phyloP scores from a whole-genome alignment of 768 basidiomycete genomes.

The Daedalea quercina region DNA sequence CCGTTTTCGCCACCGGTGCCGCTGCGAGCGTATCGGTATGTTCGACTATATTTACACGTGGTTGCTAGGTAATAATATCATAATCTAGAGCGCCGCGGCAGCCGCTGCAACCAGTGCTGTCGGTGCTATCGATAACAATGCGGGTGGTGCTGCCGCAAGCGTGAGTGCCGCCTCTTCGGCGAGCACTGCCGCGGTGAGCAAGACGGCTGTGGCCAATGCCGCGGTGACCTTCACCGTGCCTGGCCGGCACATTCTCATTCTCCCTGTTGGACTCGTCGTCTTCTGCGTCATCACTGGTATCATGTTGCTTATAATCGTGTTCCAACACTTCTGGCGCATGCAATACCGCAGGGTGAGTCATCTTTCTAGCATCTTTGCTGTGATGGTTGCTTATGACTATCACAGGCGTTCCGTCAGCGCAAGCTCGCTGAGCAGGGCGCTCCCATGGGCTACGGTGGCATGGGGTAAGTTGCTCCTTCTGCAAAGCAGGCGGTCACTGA shows the following conservation, averaged over 20 bases:
- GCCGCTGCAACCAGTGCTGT: slow-evolving; percentile 10
- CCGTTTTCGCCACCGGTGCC: slow-evolving; percentile 15
- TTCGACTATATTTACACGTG: neutral
- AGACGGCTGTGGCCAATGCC: slow-evolving; percentile 21
- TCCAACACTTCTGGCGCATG: slow-evolving; percentile 84
- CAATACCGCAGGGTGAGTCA: slow-evolving; percentile 73
- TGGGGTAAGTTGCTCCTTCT: slow-evolving; percentile 24
- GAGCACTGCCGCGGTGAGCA: slow-evolving; percentile 23
- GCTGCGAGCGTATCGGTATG: slow-evolving; percentile 4
- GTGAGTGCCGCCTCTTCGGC: slow-evolving; percentile 11
- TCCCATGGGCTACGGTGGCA: slow-evolving; percentile 54
- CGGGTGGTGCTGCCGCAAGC: slow-evolving; percentile 23
- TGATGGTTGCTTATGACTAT: slow-evolving; percentile 4
- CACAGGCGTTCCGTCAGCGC: slow-evolving; percentile 66
- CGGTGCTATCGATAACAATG: slow-evolving; percentile 22
- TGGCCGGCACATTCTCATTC: slow-evolving; percentile 65
- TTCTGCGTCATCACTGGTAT: slow-evolving; percentile 84
- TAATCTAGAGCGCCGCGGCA: slow-evolving; percentile 2
- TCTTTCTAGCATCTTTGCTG: neutral
- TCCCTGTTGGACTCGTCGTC: slow-evolving; percentile 78
- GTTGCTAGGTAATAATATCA: neutral
- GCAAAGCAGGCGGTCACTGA: neutral
- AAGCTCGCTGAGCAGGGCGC: slow-evolving; percentile 62
- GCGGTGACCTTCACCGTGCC: slow-evolving; percentile 52
- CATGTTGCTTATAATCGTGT: slow-evolving; percentile 70